Base-by-base conservation (phyloP, 202 grass and related monocot species). In the Thinopyrum obtusiflorum region DNA sequence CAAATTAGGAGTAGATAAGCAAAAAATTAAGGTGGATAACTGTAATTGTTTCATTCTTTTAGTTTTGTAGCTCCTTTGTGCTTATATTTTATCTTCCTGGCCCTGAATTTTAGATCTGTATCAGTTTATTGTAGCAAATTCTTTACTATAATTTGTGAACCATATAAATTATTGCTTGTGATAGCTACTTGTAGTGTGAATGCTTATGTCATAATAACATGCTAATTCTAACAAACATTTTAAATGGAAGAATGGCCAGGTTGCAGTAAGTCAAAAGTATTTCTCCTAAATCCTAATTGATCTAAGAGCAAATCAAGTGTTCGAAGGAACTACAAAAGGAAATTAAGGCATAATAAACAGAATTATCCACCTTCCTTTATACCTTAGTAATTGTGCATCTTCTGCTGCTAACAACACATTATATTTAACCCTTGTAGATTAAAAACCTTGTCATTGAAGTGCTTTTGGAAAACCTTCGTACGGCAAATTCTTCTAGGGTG, bases 361-460 rank as follows among this genome's bases (percentile, higher is more conserved):
- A 73, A 39, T 74, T 25, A 28, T 28, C 40, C 70, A 49, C 39
- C 14, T 73, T 73, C 3, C 70, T 73, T 73, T 47, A 73, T 73
- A 46, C 39, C 69, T 81, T 76, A 66, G 31, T 33, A 80, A 76
- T 27, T 53, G 68, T 84, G 61, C 29, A 65, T 87, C 37, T 23
- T 77, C 10, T 78, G 77, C 51, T 87, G 57, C 65, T 88, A 77
- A 88, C 46, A 66, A n/a, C 44, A 26, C 55, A 85, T 20, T 59
- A 21, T 59, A 21, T 82, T 79, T 80, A 82, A 77, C 75, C 83
- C 57, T 27, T 87, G 65, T 65, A 98, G 96, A 86, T 98, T 63
- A 85, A 92, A 61, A 98, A 98, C 81, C 68, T 88, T 82, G 87
- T 98, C 59, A 90, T 96, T 80, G 93, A 98, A 69, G 96, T 98